Evolutionary conservation across 495 filamentous ascomycete species (phyloP), one percentile per base, ranked within the genome.

Genomic region (Aspergillus egyptiacus): DNA sequence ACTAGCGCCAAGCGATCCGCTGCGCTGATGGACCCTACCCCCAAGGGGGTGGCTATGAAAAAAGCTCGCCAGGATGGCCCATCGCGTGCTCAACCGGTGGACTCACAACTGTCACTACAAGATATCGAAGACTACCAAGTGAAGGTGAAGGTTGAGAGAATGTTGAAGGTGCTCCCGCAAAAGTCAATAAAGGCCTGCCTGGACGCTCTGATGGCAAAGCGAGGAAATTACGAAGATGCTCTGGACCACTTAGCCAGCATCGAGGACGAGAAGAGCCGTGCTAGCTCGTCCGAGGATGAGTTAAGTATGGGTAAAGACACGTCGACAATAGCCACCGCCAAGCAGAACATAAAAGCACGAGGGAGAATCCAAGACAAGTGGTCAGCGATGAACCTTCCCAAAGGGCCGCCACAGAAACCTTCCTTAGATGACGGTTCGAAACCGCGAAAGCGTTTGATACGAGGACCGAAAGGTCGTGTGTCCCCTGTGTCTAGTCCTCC

Each of bases 361-460:
- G 67, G 67, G 4, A 74, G 74, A 2, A 83, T 87, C 47, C 74
- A 77, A 35, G 74, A 84, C 40, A 82, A 81, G 55, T 87, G 79
- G 69, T 68, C 74, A 5, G 68, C 72, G 0, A 73, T 70, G 23
- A 74, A 76, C 10, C 15, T 59, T 11, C 58, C 55, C 31, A 58
- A 62, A 17, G 40, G 43, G 6, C 40, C 54, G 8, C 52, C 20
- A 41, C 61, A 54, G 27, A 43, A 50, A 20, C 20, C 51, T n/a
- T 52, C 20, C 25, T 23, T 51, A 2, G 57, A 67, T 1, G 68
- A 71, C 27, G 56, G 59, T 6, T 24, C 38, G 0, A 67, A 70
- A 46, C 63, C 66, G 5, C 61, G 62, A 6, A 65, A 68, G 27
- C 69, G 71, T 6, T 54, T 74, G 22, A 64, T 73, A 24, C 63